Conservation (phyloP, 2,329 filamentous ascomycete species). For the Alternaria rosae region DNA sequence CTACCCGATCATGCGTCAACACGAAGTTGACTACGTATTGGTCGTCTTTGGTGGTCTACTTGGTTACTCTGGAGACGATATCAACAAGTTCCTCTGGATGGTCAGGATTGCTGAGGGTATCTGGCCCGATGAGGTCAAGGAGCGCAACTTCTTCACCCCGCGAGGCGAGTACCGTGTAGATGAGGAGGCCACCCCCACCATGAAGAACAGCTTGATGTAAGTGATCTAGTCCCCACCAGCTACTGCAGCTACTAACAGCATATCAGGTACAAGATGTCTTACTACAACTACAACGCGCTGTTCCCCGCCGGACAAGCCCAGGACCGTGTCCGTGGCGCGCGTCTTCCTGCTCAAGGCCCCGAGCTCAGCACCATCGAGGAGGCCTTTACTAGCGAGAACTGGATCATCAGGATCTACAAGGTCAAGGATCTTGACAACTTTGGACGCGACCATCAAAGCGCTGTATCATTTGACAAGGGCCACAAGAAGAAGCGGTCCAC, state of each 20-base stretch:
- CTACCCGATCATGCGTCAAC: constrained; percentile 97
- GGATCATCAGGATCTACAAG: constrained; percentile 99
- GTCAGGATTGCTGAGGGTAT: constrained; percentile 98
- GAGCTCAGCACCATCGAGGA: constrained; percentile 90
- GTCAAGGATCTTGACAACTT: constrained; percentile 99
- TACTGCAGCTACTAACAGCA: constrained; percentile 32
- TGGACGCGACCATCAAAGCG: constrained; percentile 81
- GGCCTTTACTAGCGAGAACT: constrained; percentile 99
- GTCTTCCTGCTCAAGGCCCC: constrained; percentile 83
- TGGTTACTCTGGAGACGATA: constrained; percentile 97
- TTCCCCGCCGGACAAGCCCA: constrained; percentile 91
- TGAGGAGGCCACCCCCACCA: constrained; percentile 89
- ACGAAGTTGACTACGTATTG: constrained; percentile 98
- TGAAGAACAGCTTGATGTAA: constrained; percentile 99
- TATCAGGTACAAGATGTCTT: constrained; percentile 98
- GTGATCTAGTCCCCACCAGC: constrained; percentile 43
- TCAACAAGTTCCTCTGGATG: constrained; percentile 99
- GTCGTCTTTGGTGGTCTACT: constrained; percentile 95
- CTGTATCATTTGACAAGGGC: constrained; percentile 75
- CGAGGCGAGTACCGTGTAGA: constrained; percentile 96
- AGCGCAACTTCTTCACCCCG: constrained; percentile 92
- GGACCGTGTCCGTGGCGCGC: constrained; percentile 85
- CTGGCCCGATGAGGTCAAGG: constrained; percentile 99
- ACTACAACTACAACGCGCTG: constrained; percentile 93
- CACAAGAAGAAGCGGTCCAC: constrained; percentile 82